A percentile compares a stretch with the other conserved stretches of the same genome.
Conservation (phyloP, 352 stramenopile species). For the Globisporangium alternatum region DNA sequence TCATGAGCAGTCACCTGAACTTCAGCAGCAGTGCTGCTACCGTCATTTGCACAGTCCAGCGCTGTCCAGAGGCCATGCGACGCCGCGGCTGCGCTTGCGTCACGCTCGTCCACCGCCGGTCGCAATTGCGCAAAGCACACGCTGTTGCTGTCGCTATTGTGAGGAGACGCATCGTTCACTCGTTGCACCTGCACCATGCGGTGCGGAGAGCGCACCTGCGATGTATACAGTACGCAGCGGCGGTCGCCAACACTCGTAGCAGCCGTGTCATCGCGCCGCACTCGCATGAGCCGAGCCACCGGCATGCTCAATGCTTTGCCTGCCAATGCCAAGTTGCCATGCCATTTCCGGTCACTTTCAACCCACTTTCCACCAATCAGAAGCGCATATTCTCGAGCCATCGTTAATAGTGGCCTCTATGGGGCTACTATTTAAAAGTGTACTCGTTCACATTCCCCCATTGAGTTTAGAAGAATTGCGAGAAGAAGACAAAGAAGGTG, state of each 20-base stretch:
- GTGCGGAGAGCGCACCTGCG: constrained; percentile 18
- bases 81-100: not conserved
- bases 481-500: not conserved
- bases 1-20: constrained; percentile 1
- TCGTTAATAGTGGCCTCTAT: not conserved
- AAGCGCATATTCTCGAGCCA: not conserved
- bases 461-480: not conserved
- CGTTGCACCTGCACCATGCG: not conserved
- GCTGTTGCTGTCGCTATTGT: not conserved
- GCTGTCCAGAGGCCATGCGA: constrained; percentile 34
- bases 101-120: constrained; percentile 8
- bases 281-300: not conserved
- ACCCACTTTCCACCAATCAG: constrained; percentile 3
- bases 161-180: not conserved
- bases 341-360: not conserved
- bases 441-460: not conserved
- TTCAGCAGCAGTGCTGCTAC: not conserved
- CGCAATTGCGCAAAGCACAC: constrained; percentile 28
- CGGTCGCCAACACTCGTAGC: not conserved
- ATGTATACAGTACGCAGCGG: constrained; percentile 23
- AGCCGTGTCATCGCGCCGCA: not conserved
- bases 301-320: not conserved
- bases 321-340: not conserved
- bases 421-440: not conserved
- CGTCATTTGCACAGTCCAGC: constrained; percentile 6